phyloP scores from a whole-genome alignment of 2,329 filamentous ascomycete species.

The Neofusicoccum laricinum region DNA sequence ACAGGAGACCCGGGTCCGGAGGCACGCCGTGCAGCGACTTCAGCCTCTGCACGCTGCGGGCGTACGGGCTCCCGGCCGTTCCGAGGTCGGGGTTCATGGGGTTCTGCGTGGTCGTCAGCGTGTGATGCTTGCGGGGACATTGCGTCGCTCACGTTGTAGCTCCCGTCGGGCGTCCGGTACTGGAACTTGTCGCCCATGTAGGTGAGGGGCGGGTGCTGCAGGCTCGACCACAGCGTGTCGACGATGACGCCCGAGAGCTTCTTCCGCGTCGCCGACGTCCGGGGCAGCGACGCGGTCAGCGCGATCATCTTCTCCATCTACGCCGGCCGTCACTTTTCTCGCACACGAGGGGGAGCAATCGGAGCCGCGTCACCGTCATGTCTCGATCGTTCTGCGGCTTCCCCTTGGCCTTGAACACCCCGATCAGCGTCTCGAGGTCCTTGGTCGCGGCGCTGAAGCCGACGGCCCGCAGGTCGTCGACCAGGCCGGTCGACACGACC shows the following conservation, averaged over 20 bases:
- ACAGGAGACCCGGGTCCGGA: background rate
- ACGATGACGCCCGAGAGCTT: conserved; percentile 3
- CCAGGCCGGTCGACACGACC: background rate
- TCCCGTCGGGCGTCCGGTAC: conserved; percentile 69
- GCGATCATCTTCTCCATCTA: conserved; percentile 15
- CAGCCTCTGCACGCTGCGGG: conserved; percentile 38
- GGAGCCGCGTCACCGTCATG: background rate
- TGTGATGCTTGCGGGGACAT: conserved; percentile 52
- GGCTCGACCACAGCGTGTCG: background rate
- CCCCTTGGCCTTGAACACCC: background rate
- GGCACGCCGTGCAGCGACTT: background rate
- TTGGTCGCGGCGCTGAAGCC: background rate
- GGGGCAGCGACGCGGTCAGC: background rate
- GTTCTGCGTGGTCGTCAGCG: conserved; percentile 43
- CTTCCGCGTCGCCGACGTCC: background rate
- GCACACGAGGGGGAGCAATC: background rate
- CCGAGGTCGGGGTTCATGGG: conserved; percentile 52
- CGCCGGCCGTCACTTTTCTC: background rate
- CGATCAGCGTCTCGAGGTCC: conserved; percentile 4
- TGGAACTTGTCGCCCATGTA: conserved; percentile 54
- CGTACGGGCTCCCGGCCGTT: conserved; percentile 50
- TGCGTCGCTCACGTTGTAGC: conserved; percentile 58
- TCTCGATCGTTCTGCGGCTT: conserved; percentile 6
- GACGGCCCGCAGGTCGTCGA: background rate
- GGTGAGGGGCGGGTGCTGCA: conserved; percentile 22